Conservation (phyloP, 1,284 basidiomycete genomes). For the Athelia psychrophila region DNA sequence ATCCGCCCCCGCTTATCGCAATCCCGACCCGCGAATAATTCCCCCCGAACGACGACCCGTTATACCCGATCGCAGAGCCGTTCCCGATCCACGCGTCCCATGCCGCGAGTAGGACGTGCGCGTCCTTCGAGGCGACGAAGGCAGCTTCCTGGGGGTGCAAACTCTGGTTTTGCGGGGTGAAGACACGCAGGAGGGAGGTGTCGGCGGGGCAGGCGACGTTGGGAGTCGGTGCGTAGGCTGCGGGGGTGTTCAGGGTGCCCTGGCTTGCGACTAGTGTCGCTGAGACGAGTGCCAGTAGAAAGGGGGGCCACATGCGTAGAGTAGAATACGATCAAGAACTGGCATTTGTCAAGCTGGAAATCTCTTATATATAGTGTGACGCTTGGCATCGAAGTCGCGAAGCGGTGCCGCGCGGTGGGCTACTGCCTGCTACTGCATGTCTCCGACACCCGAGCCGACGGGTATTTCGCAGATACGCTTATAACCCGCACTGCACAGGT, state of each 20-base stretch:
- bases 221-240: conserved; percentile 43
- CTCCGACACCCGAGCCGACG: no score
- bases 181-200: conserved; percentile 47
- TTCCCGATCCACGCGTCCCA: conserved; percentile 62
- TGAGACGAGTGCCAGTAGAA: conserved; percentile 5
- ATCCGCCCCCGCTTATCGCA: conserved; percentile 57
- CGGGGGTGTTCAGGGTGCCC: conserved; percentile 22
- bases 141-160: conserved; percentile 45
- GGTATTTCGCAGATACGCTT: no score
- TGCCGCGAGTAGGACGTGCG: conserved; percentile 39
- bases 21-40: conserved; percentile 52
- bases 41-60: conserved; percentile 35
- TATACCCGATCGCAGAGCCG: conserved; percentile 50
- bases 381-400: background rate
- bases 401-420: no score
- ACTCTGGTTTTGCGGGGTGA: conserved; percentile 48
- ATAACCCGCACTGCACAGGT: no score
- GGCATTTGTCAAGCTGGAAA: background rate
- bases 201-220: conserved; percentile 50
- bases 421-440: no score
- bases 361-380: no score
- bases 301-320: background rate
- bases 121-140: conserved; percentile 43
- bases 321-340: background rate
- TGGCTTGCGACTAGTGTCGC: background rate